phyloP scores from a whole-genome alignment of 2,329 filamentous ascomycete genomes.

The Aaosphaeria pasadenensis region DNA sequence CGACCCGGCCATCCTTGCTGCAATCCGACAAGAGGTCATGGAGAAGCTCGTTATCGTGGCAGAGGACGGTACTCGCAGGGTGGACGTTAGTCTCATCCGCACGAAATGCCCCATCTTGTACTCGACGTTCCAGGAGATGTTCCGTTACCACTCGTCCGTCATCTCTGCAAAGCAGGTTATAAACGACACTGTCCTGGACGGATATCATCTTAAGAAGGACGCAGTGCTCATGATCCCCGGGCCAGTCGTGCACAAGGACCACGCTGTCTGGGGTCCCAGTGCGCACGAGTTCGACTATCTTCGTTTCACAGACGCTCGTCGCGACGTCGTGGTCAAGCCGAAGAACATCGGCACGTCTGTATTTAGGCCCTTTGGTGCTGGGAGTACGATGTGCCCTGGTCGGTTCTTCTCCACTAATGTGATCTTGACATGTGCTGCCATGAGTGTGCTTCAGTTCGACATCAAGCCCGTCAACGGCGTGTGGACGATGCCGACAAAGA shows the following conservation, averaged over 20 bases:
- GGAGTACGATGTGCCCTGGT: slow-evolving; percentile 35
- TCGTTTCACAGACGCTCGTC: slow-evolving; percentile 22
- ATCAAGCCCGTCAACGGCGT: slow-evolving; percentile 14
- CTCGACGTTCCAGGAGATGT: slow-evolving; percentile 42
- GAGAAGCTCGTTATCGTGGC: slow-evolving; percentile 1
- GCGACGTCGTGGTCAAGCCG: slow-evolving; percentile 4
- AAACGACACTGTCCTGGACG: slow-evolving; percentile 31
- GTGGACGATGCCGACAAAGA: slow-evolving; percentile 20
- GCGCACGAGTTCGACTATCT: slow-evolving; percentile 30
- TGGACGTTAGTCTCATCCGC: slow-evolving; percentile 35
- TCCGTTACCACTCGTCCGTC: slow-evolving; percentile 39
- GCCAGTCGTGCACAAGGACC: slow-evolving; percentile 27
- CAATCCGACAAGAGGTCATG: slow-evolving; percentile 30
- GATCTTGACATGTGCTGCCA: slow-evolving; percentile 28
- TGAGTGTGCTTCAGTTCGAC: slow-evolving; percentile 34
- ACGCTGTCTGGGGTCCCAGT: slow-evolving; percentile 29
- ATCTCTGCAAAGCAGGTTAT: slow-evolving; percentile 37
- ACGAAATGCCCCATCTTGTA: slow-evolving; percentile 38
- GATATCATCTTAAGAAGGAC: slow-evolving; percentile 37
- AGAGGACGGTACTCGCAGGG: neutral
- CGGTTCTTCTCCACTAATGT: slow-evolving; percentile 37
- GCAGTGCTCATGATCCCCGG: slow-evolving; percentile 36
- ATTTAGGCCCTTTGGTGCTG: slow-evolving; percentile 35
- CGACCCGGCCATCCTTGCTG: slow-evolving; percentile 21
- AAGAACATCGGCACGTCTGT: slow-evolving; percentile 20